Percentiles rank a stretch among this genome's conserved stretches.
Evolutionary conservation across 371 early-diverging fungal species (phyloP).

Genomic region (Zychaea mexicana): DNA sequence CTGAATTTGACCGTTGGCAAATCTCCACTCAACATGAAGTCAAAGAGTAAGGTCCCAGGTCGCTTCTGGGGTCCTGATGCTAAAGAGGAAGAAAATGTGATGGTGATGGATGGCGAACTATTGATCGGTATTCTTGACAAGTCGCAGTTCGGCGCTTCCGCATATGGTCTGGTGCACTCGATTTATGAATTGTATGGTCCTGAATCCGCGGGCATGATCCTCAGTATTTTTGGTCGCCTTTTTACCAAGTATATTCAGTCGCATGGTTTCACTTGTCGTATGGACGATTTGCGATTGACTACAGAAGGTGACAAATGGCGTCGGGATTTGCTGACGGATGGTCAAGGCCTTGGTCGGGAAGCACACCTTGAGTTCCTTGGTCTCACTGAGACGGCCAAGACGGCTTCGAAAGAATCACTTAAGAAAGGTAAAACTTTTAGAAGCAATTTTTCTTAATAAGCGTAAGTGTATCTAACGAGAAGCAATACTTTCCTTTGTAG

Average conservation of each 20-base stretch:
- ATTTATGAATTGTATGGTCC: constrained; percentile 97
- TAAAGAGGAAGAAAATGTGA: constrained; percentile 82
- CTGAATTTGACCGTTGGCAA: constrained; percentile 83
- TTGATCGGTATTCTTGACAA: constrained; percentile 98
- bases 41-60: constrained; percentile 88
- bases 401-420: constrained; percentile 30
- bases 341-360: constrained; percentile 65
- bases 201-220: constrained; percentile 88
- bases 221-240: constrained; percentile 93
- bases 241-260: constrained; percentile 94
- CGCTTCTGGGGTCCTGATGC: constrained; percentile 84
- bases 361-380: constrained; percentile 77
- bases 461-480: no score
- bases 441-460: no score
- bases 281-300: constrained; percentile 98
- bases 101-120: constrained; percentile 86
- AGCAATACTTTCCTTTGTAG: constrained; percentile 15
- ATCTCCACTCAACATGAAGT: constrained; percentile 82
- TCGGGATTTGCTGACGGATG: constrained; percentile 62
- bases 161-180: constrained; percentile 96
- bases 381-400: constrained; percentile 53
- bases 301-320: constrained; percentile 80
- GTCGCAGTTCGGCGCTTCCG: constrained; percentile 95
- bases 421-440: constrained; percentile 25
- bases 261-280: constrained; percentile 96